Evolutionary conservation across 306 rosid genomes (phyloP).

Genomic region (Fragaria vesca): DNA sequence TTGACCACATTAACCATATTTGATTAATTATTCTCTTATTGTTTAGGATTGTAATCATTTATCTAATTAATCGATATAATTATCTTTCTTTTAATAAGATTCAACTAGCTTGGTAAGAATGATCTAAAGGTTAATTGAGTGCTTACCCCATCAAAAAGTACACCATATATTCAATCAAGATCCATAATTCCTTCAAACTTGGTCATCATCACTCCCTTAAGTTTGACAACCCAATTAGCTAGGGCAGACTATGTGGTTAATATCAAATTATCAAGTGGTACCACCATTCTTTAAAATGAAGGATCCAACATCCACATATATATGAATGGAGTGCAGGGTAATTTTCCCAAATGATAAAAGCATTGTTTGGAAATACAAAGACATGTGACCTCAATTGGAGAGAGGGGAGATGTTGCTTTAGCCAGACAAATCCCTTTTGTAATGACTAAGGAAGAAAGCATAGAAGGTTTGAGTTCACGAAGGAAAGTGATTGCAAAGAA

Average conservation of each 20-base stretch:
- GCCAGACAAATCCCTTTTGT: not conserved
- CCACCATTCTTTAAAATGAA: not conserved
- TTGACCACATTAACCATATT: not conserved
- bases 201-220: not conserved
- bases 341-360: not conserved
- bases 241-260: not conserved
- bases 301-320: not conserved
- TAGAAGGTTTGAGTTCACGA: not conserved
- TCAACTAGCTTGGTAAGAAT: not conserved
- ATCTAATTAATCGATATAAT: too few species aligned
- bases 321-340: not conserved
- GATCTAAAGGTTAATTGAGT: not conserved
- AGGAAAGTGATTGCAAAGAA: not conserved
- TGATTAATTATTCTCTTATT: not conserved
- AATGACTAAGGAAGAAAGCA: not conserved
- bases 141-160: not conserved
- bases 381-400: conserved; percentile 4
- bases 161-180: not conserved
- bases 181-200: not conserved
- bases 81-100: not conserved
- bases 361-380: not conserved
- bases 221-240: not conserved
- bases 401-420: conserved; percentile 2
- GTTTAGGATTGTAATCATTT: not conserved
- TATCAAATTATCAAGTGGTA: not conserved